Percentiles rank a stretch among this genome's conserved stretches.
phyloP scores from a whole-genome alignment of 176 grass and related monocot species.

The Oropetium thomaeum region DNA sequence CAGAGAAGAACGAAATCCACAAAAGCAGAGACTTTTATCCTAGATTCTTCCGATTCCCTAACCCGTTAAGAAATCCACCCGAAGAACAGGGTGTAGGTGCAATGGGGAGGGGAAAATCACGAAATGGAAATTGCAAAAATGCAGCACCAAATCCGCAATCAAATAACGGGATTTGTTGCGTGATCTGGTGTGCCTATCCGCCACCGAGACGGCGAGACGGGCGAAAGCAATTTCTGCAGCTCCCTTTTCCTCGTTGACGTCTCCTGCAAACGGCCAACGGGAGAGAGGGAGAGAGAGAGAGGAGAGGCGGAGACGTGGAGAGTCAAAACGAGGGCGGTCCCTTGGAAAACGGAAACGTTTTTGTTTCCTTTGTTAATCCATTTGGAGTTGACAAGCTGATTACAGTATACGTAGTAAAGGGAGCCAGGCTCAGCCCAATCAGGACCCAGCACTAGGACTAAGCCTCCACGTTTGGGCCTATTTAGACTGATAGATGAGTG shows the following conservation, averaged over 20 bases:
- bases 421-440: neutral
- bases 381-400: neutral
- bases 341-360: neutral
- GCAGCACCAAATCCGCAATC: conserved; percentile 18
- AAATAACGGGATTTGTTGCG: conserved; percentile 15
- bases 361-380: neutral
- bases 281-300: neutral
- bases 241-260: neutral
- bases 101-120: neutral
- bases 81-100: neutral
- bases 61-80: neutral
- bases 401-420: too few species aligned
- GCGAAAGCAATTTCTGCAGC: neutral
- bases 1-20: neutral
- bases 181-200: conserved; percentile 9
- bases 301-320: neutral
- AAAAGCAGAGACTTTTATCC: neutral
- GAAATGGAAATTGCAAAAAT: neutral
- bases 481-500: neutral
- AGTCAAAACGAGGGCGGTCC: neutral
- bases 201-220: neutral
- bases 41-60: conserved; percentile 19
- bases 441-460: too few species aligned
- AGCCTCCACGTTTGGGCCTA: too few species aligned
- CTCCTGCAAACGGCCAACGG: conserved; percentile 13